These are phyloP conservation scores for Furcasterigmium sp. DNA, from an alignment of 2,329 filamentous ascomycete species.

Conservation along the genomic window DNA sequence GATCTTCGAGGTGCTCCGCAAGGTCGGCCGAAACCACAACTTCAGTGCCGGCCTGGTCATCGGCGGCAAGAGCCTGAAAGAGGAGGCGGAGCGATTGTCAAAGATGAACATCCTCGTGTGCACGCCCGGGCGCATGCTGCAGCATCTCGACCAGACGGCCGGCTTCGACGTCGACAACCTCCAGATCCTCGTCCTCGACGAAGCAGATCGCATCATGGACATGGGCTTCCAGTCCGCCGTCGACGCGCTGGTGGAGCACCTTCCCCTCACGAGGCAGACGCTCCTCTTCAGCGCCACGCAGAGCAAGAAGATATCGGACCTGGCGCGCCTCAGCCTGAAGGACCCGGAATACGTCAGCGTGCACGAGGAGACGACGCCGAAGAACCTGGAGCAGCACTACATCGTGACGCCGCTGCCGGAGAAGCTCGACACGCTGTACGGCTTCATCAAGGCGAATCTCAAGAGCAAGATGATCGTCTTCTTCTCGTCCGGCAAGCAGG, in stretches of 20 bases:
- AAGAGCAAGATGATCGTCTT: constrained; percentile 96
- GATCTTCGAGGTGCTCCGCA: constrained; percentile 90
- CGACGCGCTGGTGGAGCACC: constrained; percentile 87
- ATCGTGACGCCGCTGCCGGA: constrained; percentile 78
- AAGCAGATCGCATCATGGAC: constrained; percentile 94
- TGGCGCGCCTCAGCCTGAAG: constrained; percentile 80
- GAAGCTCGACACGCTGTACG: constrained; percentile 88
- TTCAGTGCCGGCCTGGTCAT: constrained; percentile 94
- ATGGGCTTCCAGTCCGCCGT: constrained; percentile 92
- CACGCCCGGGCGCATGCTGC: constrained; percentile 89
- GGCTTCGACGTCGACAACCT: constrained; percentile 85
- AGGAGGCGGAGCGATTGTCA: constrained; percentile 76
- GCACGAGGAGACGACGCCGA: constrained; percentile 83
- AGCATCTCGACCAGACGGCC: constrained; percentile 92
- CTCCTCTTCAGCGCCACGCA: constrained; percentile 95
- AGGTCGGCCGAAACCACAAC: constrained; percentile 80
- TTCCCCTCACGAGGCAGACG: constrained; percentile 82
- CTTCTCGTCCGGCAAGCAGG: constrained; percentile 90
- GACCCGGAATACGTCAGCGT: constrained; percentile 95
- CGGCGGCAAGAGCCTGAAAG: constrained; percentile 83
- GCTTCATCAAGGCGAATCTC: constrained; percentile 84
- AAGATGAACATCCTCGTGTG: constrained; percentile 98
- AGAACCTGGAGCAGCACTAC: constrained; percentile 85
- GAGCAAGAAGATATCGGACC: constrained; percentile 87
- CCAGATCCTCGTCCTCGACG: constrained; percentile 89